phyloP scores from a whole-genome alignment of 1,284 basidiomycete genomes.

The Tilletia setariae region DNA sequence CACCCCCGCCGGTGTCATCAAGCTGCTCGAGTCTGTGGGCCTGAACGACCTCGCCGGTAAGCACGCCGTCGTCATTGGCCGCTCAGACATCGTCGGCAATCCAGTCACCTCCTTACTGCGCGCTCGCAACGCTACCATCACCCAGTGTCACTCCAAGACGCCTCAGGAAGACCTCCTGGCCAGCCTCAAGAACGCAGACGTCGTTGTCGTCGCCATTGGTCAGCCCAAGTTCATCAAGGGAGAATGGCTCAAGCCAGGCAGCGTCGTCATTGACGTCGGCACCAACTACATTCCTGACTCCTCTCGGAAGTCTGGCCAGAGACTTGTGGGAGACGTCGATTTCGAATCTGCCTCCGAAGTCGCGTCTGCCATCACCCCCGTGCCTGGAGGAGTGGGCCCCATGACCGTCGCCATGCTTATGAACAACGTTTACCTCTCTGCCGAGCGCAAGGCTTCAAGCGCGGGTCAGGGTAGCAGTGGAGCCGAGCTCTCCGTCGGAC shows the following conservation, averaged over 20 bases:
- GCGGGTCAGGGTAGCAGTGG: constrained; percentile 77
- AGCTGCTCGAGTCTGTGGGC: constrained; percentile 79
- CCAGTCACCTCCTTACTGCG: constrained; percentile 88
- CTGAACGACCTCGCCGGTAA: constrained; percentile 61
- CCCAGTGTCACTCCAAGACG: constrained; percentile 91
- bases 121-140: constrained; percentile 89
- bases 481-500: constrained; percentile 64
- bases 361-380: constrained; percentile 90
- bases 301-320: constrained; percentile 90
- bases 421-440: constrained; percentile 82
- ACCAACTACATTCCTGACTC: constrained; percentile 85
- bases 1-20: constrained; percentile 89
- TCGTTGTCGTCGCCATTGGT: constrained; percentile 90
- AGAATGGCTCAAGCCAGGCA: constrained; percentile 91
- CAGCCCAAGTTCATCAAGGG: constrained; percentile 85
- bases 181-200: constrained; percentile 79
- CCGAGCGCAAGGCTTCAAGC: constrained; percentile 70
- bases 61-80: constrained; percentile 86
- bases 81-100: constrained; percentile 96
- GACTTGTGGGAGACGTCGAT: constrained; percentile 94
- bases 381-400: constrained; percentile 89
- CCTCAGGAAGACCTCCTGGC: constrained; percentile 63
- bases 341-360: constrained; percentile 72
- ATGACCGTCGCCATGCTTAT: constrained; percentile 99
- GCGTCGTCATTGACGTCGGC: constrained; percentile 68